phyloP scores from a whole-genome alignment of 1,284 basidiomycete genomes.

The Takashimella koratensis region DNA sequence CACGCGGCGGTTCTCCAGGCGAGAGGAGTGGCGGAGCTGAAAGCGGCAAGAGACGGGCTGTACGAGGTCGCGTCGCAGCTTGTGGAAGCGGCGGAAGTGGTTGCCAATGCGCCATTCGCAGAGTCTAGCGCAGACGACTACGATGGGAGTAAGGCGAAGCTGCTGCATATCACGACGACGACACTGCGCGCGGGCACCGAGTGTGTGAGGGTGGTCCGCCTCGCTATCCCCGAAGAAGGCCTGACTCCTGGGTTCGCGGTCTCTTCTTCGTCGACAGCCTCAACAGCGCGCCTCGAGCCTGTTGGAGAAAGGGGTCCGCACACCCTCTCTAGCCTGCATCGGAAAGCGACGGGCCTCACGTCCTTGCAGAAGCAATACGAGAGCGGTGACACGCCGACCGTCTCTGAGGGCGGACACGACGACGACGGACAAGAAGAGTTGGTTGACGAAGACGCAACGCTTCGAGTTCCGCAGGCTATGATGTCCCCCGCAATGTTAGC shows the following conservation, averaged over 20 bases:
- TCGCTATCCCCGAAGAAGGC: conserved; percentile 56
- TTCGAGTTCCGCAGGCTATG: not conserved
- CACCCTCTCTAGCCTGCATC: conserved; percentile 51
- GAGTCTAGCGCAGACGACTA: conserved; percentile 55
- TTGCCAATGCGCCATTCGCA: conserved; percentile 57
- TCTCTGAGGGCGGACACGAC: conserved; percentile 7
- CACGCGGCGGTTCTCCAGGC: conserved; percentile 54
- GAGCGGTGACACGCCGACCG: conserved; percentile 18
- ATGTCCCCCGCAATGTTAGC: not conserved
- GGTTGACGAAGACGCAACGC: conserved; percentile 18
- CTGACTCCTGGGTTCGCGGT: not conserved
- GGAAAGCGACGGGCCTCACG: conserved; percentile 51
- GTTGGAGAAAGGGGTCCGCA: conserved; percentile 44
- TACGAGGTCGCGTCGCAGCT: conserved; percentile 82
- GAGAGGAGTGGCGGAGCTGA: conserved; percentile 57
- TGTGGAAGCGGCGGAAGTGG: conserved; percentile 71
- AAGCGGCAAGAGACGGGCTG: conserved; percentile 70
- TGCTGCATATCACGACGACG: conserved; percentile 78
- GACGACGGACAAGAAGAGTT: conserved; percentile 37
- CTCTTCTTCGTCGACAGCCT: conserved; percentile 14
- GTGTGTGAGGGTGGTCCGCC: conserved; percentile 76
- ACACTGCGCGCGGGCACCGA: conserved; percentile 85
- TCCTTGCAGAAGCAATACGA: conserved; percentile 35
- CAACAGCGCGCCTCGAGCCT: not conserved
- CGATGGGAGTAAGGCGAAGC: conserved; percentile 66